Base-by-base conservation (phyloP, 2,329 filamentous ascomycete species). In the Sarocladiaceae sp. region DNA sequence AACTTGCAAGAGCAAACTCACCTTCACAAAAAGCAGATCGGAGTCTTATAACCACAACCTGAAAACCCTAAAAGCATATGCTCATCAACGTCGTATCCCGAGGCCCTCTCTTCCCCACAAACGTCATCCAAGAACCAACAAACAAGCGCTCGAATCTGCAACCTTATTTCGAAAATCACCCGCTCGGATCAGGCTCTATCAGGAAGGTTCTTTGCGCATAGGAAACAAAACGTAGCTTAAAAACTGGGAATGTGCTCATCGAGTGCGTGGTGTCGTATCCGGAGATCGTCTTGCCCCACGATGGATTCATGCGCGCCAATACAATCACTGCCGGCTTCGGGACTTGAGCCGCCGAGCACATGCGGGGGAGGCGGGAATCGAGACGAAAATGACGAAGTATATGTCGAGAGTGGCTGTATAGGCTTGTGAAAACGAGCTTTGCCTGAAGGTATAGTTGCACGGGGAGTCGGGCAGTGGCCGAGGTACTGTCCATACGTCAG, bases 301-400 rank as follows among this genome's bases (percentile, higher is more conserved):
- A 46, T 46, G 40, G 10, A 23, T 25, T 46, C 40, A 46, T 46
- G 26, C 44, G 44, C 44, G 28, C 44, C 44, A 48, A 33, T 48
- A 48, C 26, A 10, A 33, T 33, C 44, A 20, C 23, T 20, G 44
- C 44, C 44, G 23, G 4, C 23, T 10, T 26, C 44, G 44, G 44
- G 44, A 48, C 25, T 48, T 48, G 44, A 11, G 28, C 44, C 26
- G 15, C 44, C 26, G 28, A 33, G 11, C n/a, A 4, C 17, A n/a
- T 33, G 44, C 28, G 44, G 44, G 44, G 25, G 15, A 28, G n/a
- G 11, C 13, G 35, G 18, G 35, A 37, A 37, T n/a, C 15, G 15
- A 37, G 35, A 17, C 35, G 18, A n/a, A 37, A 37, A 12, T 8
- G 18, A n/a, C n/a, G n/a, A n/a, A n/a, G n/a, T n/a, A n/a, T n/a